Base-by-base conservation (phyloP, 2,329 filamentous ascomycete genomes). In the Ascomycota sp. region DNA sequence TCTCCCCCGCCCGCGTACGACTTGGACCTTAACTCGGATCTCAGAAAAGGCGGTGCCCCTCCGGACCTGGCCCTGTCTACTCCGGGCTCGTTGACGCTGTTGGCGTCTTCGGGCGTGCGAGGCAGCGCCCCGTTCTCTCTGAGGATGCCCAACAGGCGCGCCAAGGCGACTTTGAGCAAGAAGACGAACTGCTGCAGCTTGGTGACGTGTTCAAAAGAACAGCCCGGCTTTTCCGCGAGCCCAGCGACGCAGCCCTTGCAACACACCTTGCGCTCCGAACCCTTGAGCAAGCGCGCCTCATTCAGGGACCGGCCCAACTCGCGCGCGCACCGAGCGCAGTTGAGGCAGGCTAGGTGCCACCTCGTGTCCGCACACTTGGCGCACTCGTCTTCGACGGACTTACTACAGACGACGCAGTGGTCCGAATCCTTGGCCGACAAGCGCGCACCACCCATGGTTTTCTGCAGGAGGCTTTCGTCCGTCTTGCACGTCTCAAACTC, bases 111-210 rank as follows among this genome's bases (percentile, higher is more conserved):
- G 46, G 83, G 77, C 35, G 73, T 69, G 23, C 74, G 72, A 32
- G 83, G 75, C 28, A 95, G 56, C 19, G 81, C 78, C 33, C 85
- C 85, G 39, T 73, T 89, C 39, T 65, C 79, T 37, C 82, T 73
- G 22, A 98, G 64, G 20, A 91, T 92, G 27, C 86, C 79, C 36
- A 98, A 61, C 17, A 98, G 63, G 33, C 89, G 67, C 17, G 89
- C 89, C 39, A 98, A 67, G 12, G 89, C 89, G 15, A 98, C 89
- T 43, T 81, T 73, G 25, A 98, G 63, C 13, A 98, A 60, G 51
- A 94, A 94, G 5, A 94, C 75, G 47, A 93, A 98, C 56, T 98
- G 86, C 46, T 89, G 77, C 32, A 98, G 60, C 49, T 91, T 83
- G 12, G 80, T 80, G 23, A 94, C 69, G 36, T 72, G 69, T 35